Evolutionary conservation across 2,329 filamentous ascomycete genomes (phyloP).

Genomic region (Colletotrichum tabaci): DNA sequence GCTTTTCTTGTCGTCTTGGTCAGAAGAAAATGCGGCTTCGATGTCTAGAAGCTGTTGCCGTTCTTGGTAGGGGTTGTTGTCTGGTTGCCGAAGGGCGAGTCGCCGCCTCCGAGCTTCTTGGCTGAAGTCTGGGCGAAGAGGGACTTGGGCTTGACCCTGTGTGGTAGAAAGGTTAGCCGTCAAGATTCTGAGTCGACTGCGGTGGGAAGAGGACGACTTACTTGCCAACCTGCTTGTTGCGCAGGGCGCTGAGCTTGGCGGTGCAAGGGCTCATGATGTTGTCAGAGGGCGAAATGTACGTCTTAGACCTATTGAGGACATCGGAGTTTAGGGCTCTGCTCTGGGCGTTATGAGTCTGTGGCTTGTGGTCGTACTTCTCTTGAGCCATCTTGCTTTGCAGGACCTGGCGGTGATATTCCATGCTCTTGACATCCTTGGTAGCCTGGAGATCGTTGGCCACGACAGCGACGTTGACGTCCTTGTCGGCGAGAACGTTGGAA

Average conservation of each 20-base stretch:
- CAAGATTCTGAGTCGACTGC: background rate
- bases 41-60: conserved; percentile 28
- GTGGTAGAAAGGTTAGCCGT: conserved; percentile 9
- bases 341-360: conserved; percentile 11
- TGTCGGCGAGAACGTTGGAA: conserved; percentile 72
- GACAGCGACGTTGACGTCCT: conserved; percentile 75
- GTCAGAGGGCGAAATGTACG: conserved; percentile 88
- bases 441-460: conserved; percentile 46
- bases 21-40: conserved; percentile 34
- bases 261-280: conserved; percentile 90
- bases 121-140: conserved; percentile 76
- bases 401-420: conserved; percentile 85
- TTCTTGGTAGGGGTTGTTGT: conserved; percentile 40
- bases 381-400: conserved; percentile 80
- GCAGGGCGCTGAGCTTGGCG: conserved; percentile 84
- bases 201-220: conserved; percentile 59
- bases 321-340: conserved; percentile 33
- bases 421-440: conserved; percentile 71
- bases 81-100: conserved; percentile 48
- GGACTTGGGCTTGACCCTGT: conserved; percentile 76
- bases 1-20: conserved; percentile 36
- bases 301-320: conserved; percentile 55
- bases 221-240: conserved; percentile 86
- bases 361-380: conserved; percentile 66
- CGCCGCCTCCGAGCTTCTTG: conserved; percentile 68